Evolutionary conservation across 805 yeast species (phyloP).

Genomic region (Blastobotrys americana): DNA sequence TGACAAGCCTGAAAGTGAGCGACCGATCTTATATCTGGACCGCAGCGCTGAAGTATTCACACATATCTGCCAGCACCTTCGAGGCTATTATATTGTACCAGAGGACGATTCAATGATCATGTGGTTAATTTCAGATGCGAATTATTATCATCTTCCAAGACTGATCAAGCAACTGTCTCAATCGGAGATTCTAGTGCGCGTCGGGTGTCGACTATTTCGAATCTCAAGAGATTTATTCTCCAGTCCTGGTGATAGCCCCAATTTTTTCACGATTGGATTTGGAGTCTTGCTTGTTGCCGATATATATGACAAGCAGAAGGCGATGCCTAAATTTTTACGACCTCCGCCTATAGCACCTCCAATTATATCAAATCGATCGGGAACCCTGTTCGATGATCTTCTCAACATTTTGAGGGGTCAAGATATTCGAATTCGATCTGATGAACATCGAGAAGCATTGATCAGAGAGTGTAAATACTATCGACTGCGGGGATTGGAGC

Average conservation of each 20-base stretch:
- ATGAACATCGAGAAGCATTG: slow-evolving; percentile 49
- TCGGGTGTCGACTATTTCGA: slow-evolving; percentile 56
- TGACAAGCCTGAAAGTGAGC: slow-evolving; percentile 30
- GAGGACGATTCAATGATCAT: slow-evolving; percentile 53
- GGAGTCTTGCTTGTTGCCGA: slow-evolving; percentile 37
- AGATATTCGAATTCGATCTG: slow-evolving; percentile 39
- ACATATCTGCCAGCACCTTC: slow-evolving; percentile 56
- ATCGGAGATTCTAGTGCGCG: slow-evolving; percentile 49
- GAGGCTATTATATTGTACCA: slow-evolving; percentile 64
- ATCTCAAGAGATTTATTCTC: slow-evolving; percentile 50
- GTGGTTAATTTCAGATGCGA: slow-evolving; percentile 60
- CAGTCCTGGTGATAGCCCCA: slow-evolving; percentile 65
- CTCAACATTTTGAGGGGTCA: slow-evolving; percentile 52
- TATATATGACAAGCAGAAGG: not conserved
- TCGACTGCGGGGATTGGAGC: slow-evolving; percentile 68
- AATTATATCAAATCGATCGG: slow-evolving; percentile 44
- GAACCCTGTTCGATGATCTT: slow-evolving; percentile 48
- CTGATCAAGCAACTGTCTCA: slow-evolving; percentile 43
- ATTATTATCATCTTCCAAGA: slow-evolving; percentile 59
- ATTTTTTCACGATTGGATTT: slow-evolving; percentile 62
- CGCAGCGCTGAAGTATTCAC: slow-evolving; percentile 65
- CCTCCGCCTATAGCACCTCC: slow-evolving; percentile 75
- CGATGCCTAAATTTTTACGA: slow-evolving; percentile 42
- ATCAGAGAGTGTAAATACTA: slow-evolving; percentile 70
- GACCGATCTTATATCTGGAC: slow-evolving; percentile 52